Evolutionary conservation across 2,329 filamentous ascomycete genomes (phyloP).

Genomic region (Colletotrichum tanaceti): DNA sequence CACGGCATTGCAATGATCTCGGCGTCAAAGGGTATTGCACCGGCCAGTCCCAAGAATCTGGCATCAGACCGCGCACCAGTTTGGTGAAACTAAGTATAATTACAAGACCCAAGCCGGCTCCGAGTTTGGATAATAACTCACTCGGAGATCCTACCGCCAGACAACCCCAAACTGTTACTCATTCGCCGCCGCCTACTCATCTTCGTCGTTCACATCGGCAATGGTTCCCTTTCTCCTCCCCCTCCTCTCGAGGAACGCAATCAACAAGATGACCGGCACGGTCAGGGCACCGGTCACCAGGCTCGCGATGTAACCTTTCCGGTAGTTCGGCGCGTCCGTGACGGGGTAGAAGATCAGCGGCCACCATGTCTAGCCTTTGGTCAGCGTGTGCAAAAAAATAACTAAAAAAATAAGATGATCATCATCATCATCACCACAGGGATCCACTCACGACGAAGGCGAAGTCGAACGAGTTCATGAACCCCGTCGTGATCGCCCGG

Average conservation of each 20-base stretch:
- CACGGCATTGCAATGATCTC: too few species aligned
- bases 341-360: constrained; percentile 55
- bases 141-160: too few species aligned
- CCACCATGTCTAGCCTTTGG: constrained; percentile 50
- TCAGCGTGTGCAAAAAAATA: background rate
- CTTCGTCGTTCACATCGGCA: background rate
- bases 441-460: constrained; percentile 49
- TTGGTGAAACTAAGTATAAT: too few species aligned
- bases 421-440: background rate
- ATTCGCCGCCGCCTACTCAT: background rate
- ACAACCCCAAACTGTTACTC: background rate
- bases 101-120: too few species aligned
- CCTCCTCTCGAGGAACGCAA: constrained; percentile 51
- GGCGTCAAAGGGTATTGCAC: too few species aligned
- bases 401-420: too few species aligned
- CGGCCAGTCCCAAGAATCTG: too few species aligned
- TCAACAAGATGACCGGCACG: constrained; percentile 51
- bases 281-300: constrained; percentile 52
- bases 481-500: constrained; percentile 57
- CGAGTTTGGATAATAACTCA: too few species aligned
- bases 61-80: too few species aligned
- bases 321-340: constrained; percentile 53
- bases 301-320: constrained; percentile 55
- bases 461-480: constrained; percentile 58
- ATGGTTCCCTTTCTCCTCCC: constrained; percentile 33